Evolutionary conservation across 2,329 filamentous ascomycete genomes (phyloP), one percentile per base, ranked within the genome.

Genomic region (Pseudogymnoascus sp.): DNA sequence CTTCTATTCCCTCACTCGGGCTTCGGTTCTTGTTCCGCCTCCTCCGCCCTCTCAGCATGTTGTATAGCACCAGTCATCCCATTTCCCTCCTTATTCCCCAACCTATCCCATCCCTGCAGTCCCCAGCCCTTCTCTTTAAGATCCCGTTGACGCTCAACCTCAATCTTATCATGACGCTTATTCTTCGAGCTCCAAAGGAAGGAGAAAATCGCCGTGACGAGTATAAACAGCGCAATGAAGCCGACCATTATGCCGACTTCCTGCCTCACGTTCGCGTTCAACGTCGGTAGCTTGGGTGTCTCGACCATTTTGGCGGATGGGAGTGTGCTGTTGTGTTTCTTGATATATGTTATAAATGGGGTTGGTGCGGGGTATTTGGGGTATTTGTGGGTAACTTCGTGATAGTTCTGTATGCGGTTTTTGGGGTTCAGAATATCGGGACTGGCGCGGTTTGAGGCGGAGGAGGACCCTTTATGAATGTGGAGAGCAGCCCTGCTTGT

Each of bases 151-250:
- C 57, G 57, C 6, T 58, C 57, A 38, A 38, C 35, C 57, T 58
- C 57, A 3, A 25, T 7, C 33, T 14, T 25, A 9, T 37, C 37
- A 4, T 58, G 33, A 5, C 57, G 57, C 57, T 25, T 58, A 35
- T 58, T 58, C 35, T 58, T 58, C 16, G 37, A 8, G 22, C 14
- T 58, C 57, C 37, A 58, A 33, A 58, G 22, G 33, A 37, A 70
- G 57, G 63, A 72, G 70, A 58, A 58, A 12, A 58, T 2, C 22
- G 18, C 16, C 8, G 37, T 25, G 4, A 58, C 57, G 6, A 38
- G 38, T 4, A 39, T 2, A 20, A 58, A 58, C 30, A 58, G 18
- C 8, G 35, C 30, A 11, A 58, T 58, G 57, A 58, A 58, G n/a
- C 57, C 57, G 33, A 38, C 5, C 57, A 58, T 58, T 18, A 58